Conservation (phyloP, 2,329 filamentous ascomycete species). For the Parastagonospora nodorum region DNA sequence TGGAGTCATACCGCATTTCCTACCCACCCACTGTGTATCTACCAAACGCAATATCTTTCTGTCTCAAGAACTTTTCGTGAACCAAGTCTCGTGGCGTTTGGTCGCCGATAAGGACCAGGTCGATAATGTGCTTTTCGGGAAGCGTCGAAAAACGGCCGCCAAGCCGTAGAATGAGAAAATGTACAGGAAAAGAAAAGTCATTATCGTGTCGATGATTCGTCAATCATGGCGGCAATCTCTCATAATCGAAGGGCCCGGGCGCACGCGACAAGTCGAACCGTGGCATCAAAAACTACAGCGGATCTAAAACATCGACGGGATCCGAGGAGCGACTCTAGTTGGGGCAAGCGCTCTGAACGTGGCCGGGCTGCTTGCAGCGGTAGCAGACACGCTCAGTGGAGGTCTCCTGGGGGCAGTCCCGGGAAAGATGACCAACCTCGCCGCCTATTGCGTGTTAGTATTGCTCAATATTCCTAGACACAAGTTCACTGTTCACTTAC, state of each 20-base stretch:
- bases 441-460: constrained; percentile 56
- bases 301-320: constrained; percentile 37
- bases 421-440: constrained; percentile 91
- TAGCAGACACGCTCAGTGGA: constrained; percentile 96
- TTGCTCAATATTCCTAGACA: not conserved
- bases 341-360: constrained; percentile 93
- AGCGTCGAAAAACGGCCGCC: constrained; percentile 45
- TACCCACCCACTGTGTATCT: constrained; percentile 37
- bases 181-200: constrained; percentile 46
- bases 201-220: constrained; percentile 42
- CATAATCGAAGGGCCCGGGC: constrained; percentile 32
- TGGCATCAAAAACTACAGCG: constrained; percentile 35
- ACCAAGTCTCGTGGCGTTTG: constrained; percentile 42
- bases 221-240: constrained; percentile 34
- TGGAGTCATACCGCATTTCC: constrained; percentile 38
- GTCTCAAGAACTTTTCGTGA: constrained; percentile 41
- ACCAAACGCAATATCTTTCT: constrained; percentile 42
- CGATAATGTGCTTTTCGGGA: constrained; percentile 46
- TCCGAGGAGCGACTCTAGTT: constrained; percentile 60
- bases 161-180: constrained; percentile 47
- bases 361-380: constrained; percentile 86
- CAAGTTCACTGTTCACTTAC: constrained; percentile 53
- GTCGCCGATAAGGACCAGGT: constrained; percentile 42
- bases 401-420: constrained; percentile 94
- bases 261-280: constrained; percentile 22